Evolutionary conservation across 768 basidiomycete species (phyloP).

Genomic region (Podaxis sp.): DNA sequence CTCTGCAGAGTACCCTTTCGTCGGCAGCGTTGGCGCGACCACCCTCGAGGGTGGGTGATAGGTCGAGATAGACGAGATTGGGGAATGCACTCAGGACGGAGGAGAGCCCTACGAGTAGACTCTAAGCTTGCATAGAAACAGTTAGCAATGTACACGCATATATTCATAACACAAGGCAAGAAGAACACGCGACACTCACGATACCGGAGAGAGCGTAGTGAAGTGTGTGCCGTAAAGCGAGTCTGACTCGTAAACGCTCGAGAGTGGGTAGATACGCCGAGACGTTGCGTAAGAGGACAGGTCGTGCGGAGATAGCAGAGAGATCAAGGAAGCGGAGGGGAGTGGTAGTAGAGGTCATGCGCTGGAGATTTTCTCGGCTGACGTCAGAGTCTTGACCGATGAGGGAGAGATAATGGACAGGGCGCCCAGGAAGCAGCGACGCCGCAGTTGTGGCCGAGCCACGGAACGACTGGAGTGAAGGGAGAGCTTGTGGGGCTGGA

Average conservation of each 20-base stretch:
- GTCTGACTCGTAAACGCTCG: conserved; percentile 51
- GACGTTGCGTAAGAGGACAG: conserved; percentile 54
- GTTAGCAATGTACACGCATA: conserved; percentile 6
- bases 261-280: conserved; percentile 50
- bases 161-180: conserved; percentile 15
- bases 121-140: conserved; percentile 33
- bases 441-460: conserved; percentile 62
- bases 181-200: conserved; percentile 42
- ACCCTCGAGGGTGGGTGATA: conserved; percentile 57
- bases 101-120: conserved; percentile 59
- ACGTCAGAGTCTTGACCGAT: conserved; percentile 57
- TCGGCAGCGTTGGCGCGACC: conserved; percentile 44
- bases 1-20: conserved; percentile 49
- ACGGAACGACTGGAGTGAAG: conserved; percentile 53
- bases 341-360: conserved; percentile 46
- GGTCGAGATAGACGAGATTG: conserved; percentile 51
- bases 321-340: conserved; percentile 59
- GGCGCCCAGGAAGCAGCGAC: conserved; percentile 58
- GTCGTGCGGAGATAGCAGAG: conserved; percentile 58
- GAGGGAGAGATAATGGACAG: conserved; percentile 55
- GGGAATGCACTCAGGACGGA: conserved; percentile 52
- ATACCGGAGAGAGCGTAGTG: conserved; percentile 65
- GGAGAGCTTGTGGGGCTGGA: conserved; percentile 37
- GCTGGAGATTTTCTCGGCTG: conserved; percentile 49
- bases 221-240: conserved; percentile 65